Evolutionary conservation across 176 grass and related monocot genomes (phyloP), one percentile per base, ranked within the genome.

Genomic region (Oryza glumipatula): DNA sequence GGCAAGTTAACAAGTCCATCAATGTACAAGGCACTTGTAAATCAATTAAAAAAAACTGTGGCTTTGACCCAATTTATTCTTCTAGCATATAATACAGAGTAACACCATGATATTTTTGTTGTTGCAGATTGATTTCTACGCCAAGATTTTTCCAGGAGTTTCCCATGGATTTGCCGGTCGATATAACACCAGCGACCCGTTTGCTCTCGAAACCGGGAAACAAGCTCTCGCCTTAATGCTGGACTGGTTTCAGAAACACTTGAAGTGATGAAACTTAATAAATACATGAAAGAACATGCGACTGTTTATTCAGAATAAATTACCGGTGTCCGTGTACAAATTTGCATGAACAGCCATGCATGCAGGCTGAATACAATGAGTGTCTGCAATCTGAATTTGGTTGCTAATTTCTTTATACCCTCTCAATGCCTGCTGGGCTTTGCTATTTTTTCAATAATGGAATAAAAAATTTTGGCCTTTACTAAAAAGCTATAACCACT

Each of bases 121-220:
- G 3, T 16, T 79, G 52, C 86, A 88, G 86, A 44, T 88, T 67
- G 35, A 47, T 51, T 83, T 73, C 74, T 83, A 35, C 4, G 80
- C 86, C 17, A 88, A 72, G 39, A 35, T 88, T 23, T 88, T 88
- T 3, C 80, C 30, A 8, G 45, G 46, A 26, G 60, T 47, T 67
- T 3, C 0, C 1, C 86, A 79, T 78, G 87, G 87, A 6, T 88
- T 88, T 48, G 87, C 81, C 8, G 74, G 81, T 69, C 45, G 81
- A 79, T 88, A 79, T 23, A 67, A 88, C 35, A 22, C 69, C 5
- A 60, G 11, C 16, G 7, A 84, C 24, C 76, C 81, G 1, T 88
- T 84, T 1, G 81, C 76, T 3, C 76, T 88, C 24, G 68, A 79
- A 73, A 79, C 46, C 1, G 81, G 46, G 1, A 35, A 79, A 22